A percentile compares a stretch with the other conserved stretches of the same genome.
phyloP scores from a whole-genome alignment of 306 rosid species.

The Prunus dulcis region DNA sequence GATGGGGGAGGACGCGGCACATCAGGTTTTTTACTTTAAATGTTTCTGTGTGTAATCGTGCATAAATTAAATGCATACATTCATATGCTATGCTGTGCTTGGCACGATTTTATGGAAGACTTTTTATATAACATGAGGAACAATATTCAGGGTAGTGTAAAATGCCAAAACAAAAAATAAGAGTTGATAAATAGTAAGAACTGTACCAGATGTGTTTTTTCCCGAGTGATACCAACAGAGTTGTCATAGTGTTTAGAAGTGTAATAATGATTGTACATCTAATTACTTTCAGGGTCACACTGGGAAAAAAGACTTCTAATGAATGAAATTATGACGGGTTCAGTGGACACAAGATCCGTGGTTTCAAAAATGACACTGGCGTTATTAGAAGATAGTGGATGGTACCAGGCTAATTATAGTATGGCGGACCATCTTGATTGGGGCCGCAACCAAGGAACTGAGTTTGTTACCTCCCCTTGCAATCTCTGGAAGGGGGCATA shows the following conservation, averaged over 20 bases:
- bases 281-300: constrained; percentile 68
- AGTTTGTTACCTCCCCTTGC: constrained; percentile 87
- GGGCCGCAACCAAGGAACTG: constrained; percentile 96
- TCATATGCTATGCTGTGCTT: background rate
- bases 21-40: constrained; percentile 48
- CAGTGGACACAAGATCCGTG: constrained; percentile 97
- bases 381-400: constrained; percentile 93
- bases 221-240: background rate
- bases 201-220: background rate
- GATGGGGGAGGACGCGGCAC: constrained; percentile 99
- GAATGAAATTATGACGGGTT: constrained; percentile 99
- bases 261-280: constrained; percentile 4
- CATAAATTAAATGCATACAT: background rate
- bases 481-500: constrained; percentile 96
- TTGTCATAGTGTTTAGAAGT: constrained; percentile 4
- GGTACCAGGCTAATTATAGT: constrained; percentile 98
- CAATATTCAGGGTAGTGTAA: background rate
- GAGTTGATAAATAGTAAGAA: background rate
- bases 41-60: background rate
- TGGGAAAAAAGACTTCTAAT: constrained; percentile 98
- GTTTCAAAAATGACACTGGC: constrained; percentile 98
- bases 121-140: background rate
- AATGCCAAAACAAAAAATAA: background rate
- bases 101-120: background rate
- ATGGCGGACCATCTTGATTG: constrained; percentile 97